Base-by-base conservation (phyloP, 23 red algal species). In the Agarophyton chilense region DNA sequence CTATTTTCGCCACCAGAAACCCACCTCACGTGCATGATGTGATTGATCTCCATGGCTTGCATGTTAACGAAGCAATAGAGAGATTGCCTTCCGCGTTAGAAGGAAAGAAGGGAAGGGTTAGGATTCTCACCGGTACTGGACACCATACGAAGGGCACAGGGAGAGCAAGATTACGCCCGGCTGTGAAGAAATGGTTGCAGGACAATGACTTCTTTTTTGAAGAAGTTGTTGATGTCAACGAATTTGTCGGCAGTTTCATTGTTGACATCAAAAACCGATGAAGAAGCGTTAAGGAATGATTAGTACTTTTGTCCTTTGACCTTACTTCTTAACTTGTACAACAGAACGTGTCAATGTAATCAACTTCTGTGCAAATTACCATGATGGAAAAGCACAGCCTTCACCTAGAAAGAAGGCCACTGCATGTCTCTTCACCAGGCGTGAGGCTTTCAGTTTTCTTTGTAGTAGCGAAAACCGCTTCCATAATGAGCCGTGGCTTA, bases 141-240 rank as follows among this genome's bases (percentile, higher is more conserved):
- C 90, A 93, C 29, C 90, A 85, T 63, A 83, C 81, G 4, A 82
- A 83, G 64, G 90, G 90, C 25, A 83, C 73, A 14, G 74, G 79
- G 50, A 79, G 90, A 55, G 90, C 90, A 46, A 78, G 90, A 66
- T 52, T 93, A 35, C 60, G 83, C 32, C 90, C 90, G 16, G 80
- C 80, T n/a, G 90, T 93, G 29, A 72, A 80, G 66, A 80, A 79
- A 29, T 93, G 57, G 77, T 47, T 93, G 67, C 56, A 87, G 42
- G 78, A 93, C 36, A 83, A 71, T 18, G 90, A 79, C 31, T 93
- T 85, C 83, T 79, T 80, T 44, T 93, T 87, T 53, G 90, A 93
- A 61, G 90, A 93, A 87, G 83, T 93, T 57, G 49, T 87, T 71
- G 90, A 93, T 85, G 63, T 76, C 57, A 92, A 92, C 34, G 81